Conservation (phyloP, 2,329 filamentous ascomycete genomes). For the Aureobasidium lini region DNA sequence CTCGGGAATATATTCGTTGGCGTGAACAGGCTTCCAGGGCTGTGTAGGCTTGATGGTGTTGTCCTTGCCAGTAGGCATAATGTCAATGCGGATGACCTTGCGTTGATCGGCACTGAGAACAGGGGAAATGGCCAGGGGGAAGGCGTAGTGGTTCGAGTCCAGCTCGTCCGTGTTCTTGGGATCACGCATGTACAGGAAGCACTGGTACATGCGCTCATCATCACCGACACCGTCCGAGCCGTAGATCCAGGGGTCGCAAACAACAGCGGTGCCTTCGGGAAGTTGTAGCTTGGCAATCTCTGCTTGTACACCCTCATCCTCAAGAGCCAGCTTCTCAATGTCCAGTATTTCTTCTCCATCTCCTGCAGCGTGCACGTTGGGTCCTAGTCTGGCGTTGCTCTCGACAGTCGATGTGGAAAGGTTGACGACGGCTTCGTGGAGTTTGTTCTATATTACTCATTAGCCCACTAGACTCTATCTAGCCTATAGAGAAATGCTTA, state of each 20-base stretch:
- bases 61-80: slow-evolving; percentile 60
- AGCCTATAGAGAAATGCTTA: slow-evolving; percentile 26
- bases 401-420: slow-evolving; percentile 45
- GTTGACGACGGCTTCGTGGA: slow-evolving; percentile 54
- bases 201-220: slow-evolving; percentile 49
- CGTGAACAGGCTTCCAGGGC: slow-evolving; percentile 51
- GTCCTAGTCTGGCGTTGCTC: slow-evolving; percentile 51
- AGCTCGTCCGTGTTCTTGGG: slow-evolving; percentile 50
- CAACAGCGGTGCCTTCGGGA: slow-evolving; percentile 49
- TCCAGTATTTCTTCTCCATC: slow-evolving; percentile 54
- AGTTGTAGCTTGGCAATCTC: slow-evolving; percentile 54
- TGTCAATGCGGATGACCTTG: slow-evolving; percentile 62
- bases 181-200: slow-evolving; percentile 60
- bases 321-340: slow-evolving; percentile 50
- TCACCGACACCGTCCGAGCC: slow-evolving; percentile 42
- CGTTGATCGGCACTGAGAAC: slow-evolving; percentile 56
- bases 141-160: slow-evolving; percentile 64
- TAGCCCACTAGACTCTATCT: background rate
- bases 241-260: slow-evolving; percentile 65
- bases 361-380: slow-evolving; percentile 49
- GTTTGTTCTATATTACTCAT: slow-evolving; percentile 43
- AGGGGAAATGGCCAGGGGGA: slow-evolving; percentile 59
- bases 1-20: slow-evolving; percentile 61
- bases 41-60: slow-evolving; percentile 47
- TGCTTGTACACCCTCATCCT: slow-evolving; percentile 49